Base-by-base conservation (phyloP, 2,329 filamentous ascomycete species). In the Colletotrichum paranaense region DNA sequence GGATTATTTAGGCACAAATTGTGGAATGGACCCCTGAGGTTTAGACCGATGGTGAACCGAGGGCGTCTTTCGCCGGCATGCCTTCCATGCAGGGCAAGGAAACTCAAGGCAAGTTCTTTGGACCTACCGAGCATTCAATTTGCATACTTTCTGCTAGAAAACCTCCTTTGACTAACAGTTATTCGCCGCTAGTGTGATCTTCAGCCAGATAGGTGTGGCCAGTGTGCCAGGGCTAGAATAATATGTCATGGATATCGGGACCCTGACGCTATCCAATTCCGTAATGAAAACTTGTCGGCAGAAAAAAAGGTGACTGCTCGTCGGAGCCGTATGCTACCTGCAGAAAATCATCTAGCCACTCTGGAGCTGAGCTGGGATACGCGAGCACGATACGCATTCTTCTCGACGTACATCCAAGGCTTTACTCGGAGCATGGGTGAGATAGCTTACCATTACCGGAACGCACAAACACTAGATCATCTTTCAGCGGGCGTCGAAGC, bases 181-280 rank as follows among this genome's bases (percentile, higher is more conserved):
- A 8, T 19, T 11, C 55, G 28, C 3, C n/a, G 2, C n/a, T 59
- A 78, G 77, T 78, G 77, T 19, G 77, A 78, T 63, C 70, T 78
- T 1, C 67, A 67, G 24, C 53, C 32, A 4, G 62, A 62, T 53
- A 68, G 73, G 42, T 79, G 78, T 35, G 78, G 78, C 22, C 78
- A 79, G 60, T 79, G 78, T 57, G 35, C 63, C 4, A 73, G 78
- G 19, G 78, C 77, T 5, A 66, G 56, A 9, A 65, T 80, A n/a
- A 11, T 58, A 11, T 80, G 78, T n/a, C 73, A 73, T 42, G 78
- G 78, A 24, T 79, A 79, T 46, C 78, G 77, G 4, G 75, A 78
- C 11, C 73, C 76, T 7, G 56, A 75, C 5, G 76, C 76, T 12
- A 68, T 80, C 32, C 62, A 78, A 24, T 77, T 79, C 53, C 77